Conservation (phyloP, 352 stramenopile species). For the Blastocystis sp. region DNA sequence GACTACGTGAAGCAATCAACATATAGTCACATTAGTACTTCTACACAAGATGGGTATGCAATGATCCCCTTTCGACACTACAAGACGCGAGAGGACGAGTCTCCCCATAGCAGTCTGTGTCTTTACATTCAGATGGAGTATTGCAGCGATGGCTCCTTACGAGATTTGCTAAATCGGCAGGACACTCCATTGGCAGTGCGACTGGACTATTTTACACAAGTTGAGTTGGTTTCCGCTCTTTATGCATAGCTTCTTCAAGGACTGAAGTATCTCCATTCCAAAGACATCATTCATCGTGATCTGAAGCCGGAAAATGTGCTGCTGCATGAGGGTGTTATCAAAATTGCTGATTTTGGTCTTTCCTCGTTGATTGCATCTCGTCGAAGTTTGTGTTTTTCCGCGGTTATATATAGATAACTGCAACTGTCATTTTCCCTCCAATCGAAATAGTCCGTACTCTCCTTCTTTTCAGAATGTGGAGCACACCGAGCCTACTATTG, state of each 20-base stretch:
- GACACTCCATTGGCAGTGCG: not conserved
- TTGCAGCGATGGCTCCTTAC: conserved; percentile 6
- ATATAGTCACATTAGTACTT: not conserved
- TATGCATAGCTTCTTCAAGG: not conserved
- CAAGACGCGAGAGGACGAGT: not conserved
- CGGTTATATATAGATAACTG: not conserved
- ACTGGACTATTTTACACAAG: conserved; percentile 23
- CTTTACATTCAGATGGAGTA: conserved; percentile 47
- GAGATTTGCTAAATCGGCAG: not conserved
- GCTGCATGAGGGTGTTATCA: conserved; percentile 70
- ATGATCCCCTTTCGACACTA: not conserved
- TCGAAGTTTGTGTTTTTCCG: not conserved
- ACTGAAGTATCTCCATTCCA: conserved; percentile 4
- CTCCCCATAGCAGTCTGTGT: not conserved
- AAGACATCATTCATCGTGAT: conserved; percentile 86
- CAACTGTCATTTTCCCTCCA: not conserved
- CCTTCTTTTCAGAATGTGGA: not conserved
- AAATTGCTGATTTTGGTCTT: conserved; percentile 46
- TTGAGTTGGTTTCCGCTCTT: not conserved
- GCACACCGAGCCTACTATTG: not conserved
- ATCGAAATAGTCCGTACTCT: not conserved
- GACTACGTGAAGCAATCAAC: not conserved
- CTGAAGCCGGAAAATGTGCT: conserved; percentile 93
- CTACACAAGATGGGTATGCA: not conserved
- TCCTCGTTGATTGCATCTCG: not conserved